Conservation (phyloP, 805 yeast genomes). For the Limtongia smithiae region DNA sequence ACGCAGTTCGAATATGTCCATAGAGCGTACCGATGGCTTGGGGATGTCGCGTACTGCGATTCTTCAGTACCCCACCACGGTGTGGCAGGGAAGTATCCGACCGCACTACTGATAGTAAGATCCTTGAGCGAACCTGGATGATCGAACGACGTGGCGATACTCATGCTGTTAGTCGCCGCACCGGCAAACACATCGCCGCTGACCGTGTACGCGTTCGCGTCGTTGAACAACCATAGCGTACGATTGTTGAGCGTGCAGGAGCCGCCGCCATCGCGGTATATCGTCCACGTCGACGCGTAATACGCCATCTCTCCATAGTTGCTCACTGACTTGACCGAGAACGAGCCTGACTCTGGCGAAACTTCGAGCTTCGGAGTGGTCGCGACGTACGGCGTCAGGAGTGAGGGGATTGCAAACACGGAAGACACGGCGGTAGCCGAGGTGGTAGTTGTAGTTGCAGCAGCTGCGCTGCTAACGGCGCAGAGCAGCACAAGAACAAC, state of each 20-base stretch:
- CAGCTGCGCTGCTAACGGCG: no score
- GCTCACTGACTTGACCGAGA: no score
- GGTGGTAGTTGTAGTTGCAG: no score
- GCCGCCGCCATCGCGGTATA: conserved; percentile 28
- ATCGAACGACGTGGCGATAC: conserved; percentile 7
- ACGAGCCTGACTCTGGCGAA: no score
- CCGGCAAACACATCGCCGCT: conserved; percentile 8
- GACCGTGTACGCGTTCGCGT: conserved; percentile 12
- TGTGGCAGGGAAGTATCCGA: conserved; percentile 13
- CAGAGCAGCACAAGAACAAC: no score
- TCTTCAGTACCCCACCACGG: conserved; percentile 16
- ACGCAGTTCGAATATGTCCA: conserved; percentile 27
- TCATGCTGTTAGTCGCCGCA: conserved; percentile 1
- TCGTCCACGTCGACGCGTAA: conserved; percentile 6
- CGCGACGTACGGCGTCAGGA: no score
- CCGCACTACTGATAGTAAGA: conserved; percentile 1
- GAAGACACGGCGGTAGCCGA: no score
- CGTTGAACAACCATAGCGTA: conserved; percentile 19
- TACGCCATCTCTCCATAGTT: not conserved
- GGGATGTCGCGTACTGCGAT: not conserved
- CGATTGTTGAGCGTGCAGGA: conserved; percentile 20
- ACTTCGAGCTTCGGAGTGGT: no score
- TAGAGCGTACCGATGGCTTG: conserved; percentile 12
- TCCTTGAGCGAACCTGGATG: conserved; percentile 7
- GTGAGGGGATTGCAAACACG: no score